phyloP scores from a whole-genome alignment of 768 basidiomycete genomes.

The Gymnopilus junonius region DNA sequence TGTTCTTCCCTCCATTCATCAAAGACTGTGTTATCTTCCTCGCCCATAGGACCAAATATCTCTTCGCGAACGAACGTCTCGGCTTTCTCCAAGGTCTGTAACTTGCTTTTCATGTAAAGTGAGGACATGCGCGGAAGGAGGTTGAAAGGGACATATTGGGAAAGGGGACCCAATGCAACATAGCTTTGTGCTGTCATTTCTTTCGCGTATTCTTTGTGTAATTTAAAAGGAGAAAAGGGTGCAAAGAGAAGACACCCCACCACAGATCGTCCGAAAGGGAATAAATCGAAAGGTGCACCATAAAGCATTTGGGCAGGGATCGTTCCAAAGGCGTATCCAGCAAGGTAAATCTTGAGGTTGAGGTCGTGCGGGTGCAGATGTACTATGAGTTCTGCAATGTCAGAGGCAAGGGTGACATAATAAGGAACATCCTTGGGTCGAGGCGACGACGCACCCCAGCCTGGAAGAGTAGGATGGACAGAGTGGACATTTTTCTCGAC shows the following conservation, averaged over 20 bases:
- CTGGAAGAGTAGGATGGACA: constrained; percentile 58
- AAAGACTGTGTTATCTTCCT: constrained; percentile 43
- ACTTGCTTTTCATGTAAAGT: constrained; percentile 33
- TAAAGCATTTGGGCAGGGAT: constrained; percentile 61
- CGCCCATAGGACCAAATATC: constrained; percentile 40
- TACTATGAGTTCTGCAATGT: constrained; percentile 49
- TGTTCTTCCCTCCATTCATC: constrained; percentile 45
- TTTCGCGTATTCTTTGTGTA: constrained; percentile 49
- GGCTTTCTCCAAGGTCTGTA: constrained; percentile 43
- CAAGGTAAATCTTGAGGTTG: constrained; percentile 50
- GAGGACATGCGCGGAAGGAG: constrained; percentile 37
- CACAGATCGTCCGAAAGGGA: constrained; percentile 53
- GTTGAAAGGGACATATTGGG: constrained; percentile 45
- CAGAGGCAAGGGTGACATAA: constrained; percentile 43
- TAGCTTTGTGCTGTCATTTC: constrained; percentile 52
- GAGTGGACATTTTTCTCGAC: constrained; percentile 46
- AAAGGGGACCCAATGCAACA: constrained; percentile 48
- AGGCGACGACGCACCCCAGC: constrained; percentile 60
- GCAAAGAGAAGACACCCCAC: constrained; percentile 51
- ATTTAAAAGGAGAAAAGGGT: constrained; percentile 50
- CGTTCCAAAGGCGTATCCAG: constrained; percentile 59
- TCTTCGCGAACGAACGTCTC: constrained; percentile 42
- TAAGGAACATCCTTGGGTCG: constrained; percentile 38
- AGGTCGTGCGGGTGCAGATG: constrained; percentile 51
- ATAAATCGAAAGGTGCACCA: constrained; percentile 51